phyloP scores from a whole-genome alignment of 768 basidiomycete species.

The Naematelia encephala region DNA sequence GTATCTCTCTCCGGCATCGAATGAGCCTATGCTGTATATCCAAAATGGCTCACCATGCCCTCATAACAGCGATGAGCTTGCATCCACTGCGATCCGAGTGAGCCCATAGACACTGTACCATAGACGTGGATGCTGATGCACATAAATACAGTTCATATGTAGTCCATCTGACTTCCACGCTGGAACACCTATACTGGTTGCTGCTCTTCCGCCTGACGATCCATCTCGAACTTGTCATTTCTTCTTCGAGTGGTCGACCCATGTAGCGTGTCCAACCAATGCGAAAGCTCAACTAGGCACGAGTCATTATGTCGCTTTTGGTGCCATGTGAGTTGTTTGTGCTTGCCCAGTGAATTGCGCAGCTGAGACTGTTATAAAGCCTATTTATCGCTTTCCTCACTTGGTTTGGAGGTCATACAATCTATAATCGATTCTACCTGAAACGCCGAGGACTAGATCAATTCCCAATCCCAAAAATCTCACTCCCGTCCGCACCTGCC shows the following conservation, averaged over 20 bases:
- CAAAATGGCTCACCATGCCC: constrained; percentile 66
- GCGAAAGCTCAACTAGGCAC: constrained; percentile 53
- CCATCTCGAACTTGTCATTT: constrained; percentile 73
- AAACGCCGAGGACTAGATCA: constrained; percentile 68
- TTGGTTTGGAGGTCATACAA: constrained; percentile 65
- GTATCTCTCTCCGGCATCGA: constrained; percentile 54
- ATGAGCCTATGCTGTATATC: constrained; percentile 59
- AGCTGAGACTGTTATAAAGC: constrained; percentile 49
- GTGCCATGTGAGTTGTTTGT: constrained; percentile 59
- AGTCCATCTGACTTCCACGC: constrained; percentile 61
- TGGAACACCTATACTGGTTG: constrained; percentile 61
- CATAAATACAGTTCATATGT: constrained; percentile 66
- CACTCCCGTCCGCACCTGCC: constrained; percentile 16
- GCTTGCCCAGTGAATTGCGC: not conserved
- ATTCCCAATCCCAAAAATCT: constrained; percentile 56
- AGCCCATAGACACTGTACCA: too few relatives aligned
- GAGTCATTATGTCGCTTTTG: constrained; percentile 60
- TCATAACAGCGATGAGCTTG: constrained; percentile 55
- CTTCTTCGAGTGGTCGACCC: constrained; percentile 78
- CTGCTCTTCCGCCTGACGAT: constrained; percentile 59
- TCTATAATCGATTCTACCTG: constrained; percentile 77
- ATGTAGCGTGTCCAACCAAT: constrained; percentile 73
- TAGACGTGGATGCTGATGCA: constrained; percentile 4
- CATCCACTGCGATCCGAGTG: constrained; percentile 61
- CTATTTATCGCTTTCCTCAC: constrained; percentile 59